Conservation (phyloP, 345 rosid genomes). For the Eucalyptus pauciflora region DNA sequence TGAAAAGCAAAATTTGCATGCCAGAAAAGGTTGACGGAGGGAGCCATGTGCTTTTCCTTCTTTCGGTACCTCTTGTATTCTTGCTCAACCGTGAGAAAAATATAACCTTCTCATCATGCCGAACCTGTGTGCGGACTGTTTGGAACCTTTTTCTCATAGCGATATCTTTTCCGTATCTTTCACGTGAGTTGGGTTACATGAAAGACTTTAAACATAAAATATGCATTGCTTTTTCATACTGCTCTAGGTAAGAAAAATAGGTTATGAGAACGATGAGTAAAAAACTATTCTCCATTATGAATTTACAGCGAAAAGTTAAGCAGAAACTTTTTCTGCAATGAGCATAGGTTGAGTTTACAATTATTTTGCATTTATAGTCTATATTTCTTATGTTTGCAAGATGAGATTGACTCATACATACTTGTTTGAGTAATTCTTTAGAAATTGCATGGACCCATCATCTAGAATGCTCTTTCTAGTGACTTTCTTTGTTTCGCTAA, state of each 20-base stretch:
- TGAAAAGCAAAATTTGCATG: background rate
- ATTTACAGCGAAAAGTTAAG: background rate
- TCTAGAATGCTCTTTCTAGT: background rate
- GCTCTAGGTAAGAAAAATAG: background rate
- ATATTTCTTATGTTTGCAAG: background rate
- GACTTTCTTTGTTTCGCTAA: background rate
- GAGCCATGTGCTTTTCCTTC: background rate
- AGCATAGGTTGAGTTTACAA: background rate
- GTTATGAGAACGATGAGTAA: background rate
- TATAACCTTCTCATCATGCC: background rate
- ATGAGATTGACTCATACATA: background rate
- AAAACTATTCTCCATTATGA: background rate
- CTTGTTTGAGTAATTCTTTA: background rate
- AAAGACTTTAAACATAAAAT: background rate
- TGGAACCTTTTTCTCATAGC: background rate
- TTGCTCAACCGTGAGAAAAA: background rate
- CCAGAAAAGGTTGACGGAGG: background rate
- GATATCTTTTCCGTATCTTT: background rate
- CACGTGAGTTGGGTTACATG: background rate
- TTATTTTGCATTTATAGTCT: background rate
- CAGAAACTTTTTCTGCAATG: background rate
- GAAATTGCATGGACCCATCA: background rate
- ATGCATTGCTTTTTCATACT: background rate
- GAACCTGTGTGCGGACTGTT: background rate
- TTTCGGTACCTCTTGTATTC: background rate